A percentile compares a stretch with the other conserved stretches of the same genome.
Conservation (phyloP, 208 protist species). For the Leishmania martiniquensis region DNA sequence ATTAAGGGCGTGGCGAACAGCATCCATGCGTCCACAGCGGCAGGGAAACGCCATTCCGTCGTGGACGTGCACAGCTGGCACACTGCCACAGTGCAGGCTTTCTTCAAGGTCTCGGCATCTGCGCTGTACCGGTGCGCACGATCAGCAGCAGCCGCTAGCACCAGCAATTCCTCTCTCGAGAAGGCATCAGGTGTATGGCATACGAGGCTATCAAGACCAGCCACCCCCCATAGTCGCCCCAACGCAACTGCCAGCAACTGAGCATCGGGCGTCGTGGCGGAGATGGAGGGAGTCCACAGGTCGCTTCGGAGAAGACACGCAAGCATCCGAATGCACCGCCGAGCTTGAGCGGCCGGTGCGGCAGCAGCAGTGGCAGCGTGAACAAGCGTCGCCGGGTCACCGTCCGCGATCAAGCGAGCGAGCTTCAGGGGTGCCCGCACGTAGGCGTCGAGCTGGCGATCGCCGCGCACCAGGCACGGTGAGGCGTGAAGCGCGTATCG, state of each 20-base stretch:
- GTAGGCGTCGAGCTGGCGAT: conserved; percentile 14
- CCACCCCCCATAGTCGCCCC: conserved; percentile 16
- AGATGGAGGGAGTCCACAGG: conserved; percentile 20
- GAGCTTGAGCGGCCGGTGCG: conserved; percentile 13
- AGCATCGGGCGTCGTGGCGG: background rate
- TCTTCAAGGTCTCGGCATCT: background rate
- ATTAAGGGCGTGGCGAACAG: conserved; percentile 16
- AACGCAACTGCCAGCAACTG: conserved; percentile 15
- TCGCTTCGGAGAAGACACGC: conserved; percentile 33
- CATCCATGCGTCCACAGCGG: conserved; percentile 34
- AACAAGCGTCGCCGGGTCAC: conserved; percentile 8
- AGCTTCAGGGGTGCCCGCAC: conserved; percentile 26
- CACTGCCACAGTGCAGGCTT: conserved; percentile 4
- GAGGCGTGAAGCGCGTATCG: conserved; percentile 17
- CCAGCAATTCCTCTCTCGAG: conserved; percentile 33
- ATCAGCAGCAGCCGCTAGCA: conserved; percentile 20
- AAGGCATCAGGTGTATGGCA: conserved; percentile 10
- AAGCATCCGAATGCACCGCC: conserved; percentile 14
- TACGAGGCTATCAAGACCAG: conserved; percentile 13
- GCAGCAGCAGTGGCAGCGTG: conserved; percentile 8
- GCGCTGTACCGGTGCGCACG: conserved; percentile 2
- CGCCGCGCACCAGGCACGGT: conserved; percentile 21
- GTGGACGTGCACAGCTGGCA: conserved; percentile 3
- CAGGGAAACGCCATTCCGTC: conserved; percentile 21
- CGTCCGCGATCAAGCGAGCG: conserved; percentile 7